Base-by-base conservation (phyloP, 1,284 basidiomycete genomes). In the Afroboletus lepidellus region DNA sequence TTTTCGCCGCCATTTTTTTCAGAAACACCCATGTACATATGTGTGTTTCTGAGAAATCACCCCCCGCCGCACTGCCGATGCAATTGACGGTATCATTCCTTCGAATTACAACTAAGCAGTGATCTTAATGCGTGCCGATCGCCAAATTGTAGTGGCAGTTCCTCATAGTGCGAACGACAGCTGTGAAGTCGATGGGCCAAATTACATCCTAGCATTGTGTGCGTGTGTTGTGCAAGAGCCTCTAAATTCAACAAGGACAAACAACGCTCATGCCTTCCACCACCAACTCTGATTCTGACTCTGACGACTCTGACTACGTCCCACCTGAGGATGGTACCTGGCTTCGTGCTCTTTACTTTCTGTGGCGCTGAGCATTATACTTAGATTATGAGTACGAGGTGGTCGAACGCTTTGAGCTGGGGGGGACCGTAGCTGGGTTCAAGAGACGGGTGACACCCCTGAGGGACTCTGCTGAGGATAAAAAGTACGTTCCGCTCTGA, bases 221-320 rank as follows among this genome's bases (percentile, higher is more conserved):
- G 54, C 23, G 18, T 23, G 8, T 60, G 48, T 64, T 63, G 7
- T 54, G 48, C 55, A 54, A 53, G 27, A 48, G 7, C 64, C 50
- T 63, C 53, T 43, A 44, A 53, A 58, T 56, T 55, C 57, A 69
- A 68, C 56, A 66, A 52, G 6, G 32, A 53, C 58, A 66, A 66
- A 66, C 49, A 66, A 53, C 16, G 11, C 36, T 48, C 56, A 63
- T 61, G 63, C 23, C 53, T 57, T 48, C 46, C 9, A 46, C 64
- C 54, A 50, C 51, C 53, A 60, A 64, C 51, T 77, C 78, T 3
- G 85, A 87, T 62, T 84, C 81, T 33, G 85, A 85, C 59, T n/a
- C n/a, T n/a, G 78, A 83, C 57, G 86, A 88, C 56, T 67, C 69
- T 11, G 85, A 87, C 62, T 89, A 85, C 52, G 72, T 83, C n/a